Conservation (phyloP, 495 filamentous ascomycete species). For the Podospora australis region DNA sequence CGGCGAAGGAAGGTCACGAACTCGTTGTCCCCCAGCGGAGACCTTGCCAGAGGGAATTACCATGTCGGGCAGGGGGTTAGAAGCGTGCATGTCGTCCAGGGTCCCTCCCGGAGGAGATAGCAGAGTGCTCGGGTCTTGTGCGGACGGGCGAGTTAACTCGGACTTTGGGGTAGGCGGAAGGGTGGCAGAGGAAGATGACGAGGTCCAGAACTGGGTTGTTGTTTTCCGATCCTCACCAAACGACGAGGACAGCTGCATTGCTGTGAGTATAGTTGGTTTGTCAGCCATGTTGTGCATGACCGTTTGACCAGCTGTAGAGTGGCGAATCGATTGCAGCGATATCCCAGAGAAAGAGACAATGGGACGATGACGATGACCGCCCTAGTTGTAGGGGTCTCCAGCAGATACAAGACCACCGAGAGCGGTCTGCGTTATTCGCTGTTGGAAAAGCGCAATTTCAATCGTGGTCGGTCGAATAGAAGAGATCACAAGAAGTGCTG, state of each 20-base stretch:
- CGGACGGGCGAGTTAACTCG: constrained; percentile 1
- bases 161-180: neutral
- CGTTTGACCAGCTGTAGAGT: constrained; percentile 12
- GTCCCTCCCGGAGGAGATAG: constrained; percentile 71
- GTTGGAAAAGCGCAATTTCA: neutral
- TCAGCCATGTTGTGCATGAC: constrained; percentile 20
- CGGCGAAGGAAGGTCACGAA: constrained; percentile 52
- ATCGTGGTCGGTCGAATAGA: neutral
- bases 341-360: constrained; percentile 8
- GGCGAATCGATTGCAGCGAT: constrained; percentile 9
- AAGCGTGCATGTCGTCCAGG: constrained; percentile 53
- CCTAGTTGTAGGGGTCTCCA: neutral
- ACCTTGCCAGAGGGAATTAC: no score
- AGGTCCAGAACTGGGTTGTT: constrained; percentile 3
- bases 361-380: constrained; percentile 1
- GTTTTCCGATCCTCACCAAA: constrained; percentile 6
- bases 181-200: constrained; percentile 3
- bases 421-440: neutral
- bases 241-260: constrained; percentile 13
- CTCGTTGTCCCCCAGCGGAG: no score
- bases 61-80: no score
- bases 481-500: no score
- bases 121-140: constrained; percentile 46
- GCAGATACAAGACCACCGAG: neutral
- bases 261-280: constrained; percentile 4